Percentiles rank a stretch among this genome's conserved stretches.
Evolutionary conservation across 331 rosid genomes (phyloP).

Genomic region (Erythrophleum ivorense): DNA sequence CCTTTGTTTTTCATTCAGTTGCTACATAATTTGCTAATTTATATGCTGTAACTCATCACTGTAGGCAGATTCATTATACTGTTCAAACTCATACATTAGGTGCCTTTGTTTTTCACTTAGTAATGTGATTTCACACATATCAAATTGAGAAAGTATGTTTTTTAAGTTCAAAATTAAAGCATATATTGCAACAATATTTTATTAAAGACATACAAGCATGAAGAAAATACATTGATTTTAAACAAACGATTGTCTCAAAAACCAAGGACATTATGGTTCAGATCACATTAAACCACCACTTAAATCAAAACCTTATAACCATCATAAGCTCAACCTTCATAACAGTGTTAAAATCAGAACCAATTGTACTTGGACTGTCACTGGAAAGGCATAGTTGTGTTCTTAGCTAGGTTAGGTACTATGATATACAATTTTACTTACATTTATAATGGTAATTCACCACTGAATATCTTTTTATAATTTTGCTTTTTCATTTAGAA

Average conservation of each 20-base stretch:
- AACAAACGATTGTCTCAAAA: not conserved
- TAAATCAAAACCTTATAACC: not conserved
- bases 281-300: not conserved
- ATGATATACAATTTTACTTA: not conserved
- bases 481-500: not conserved
- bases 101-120: not conserved
- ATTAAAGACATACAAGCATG: not conserved
- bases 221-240: not conserved
- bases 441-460: not conserved
- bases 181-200: not conserved
- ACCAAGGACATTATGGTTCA: not conserved
- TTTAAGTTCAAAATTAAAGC: not conserved
- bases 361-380: not conserved
- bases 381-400: not conserved
- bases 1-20: too few relatives aligned
- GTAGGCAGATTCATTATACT: not conserved
- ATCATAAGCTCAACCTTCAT: not conserved
- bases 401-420: not conserved
- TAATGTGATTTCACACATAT: not conserved
- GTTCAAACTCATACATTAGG: not conserved
- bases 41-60: not conserved
- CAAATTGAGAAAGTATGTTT: not conserved
- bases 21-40: too few relatives aligned
- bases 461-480: slow-evolving; percentile 3
- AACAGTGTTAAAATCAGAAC: not conserved